Conservation (phyloP, 495 filamentous ascomycete species). For the Usnea hakonensis region DNA sequence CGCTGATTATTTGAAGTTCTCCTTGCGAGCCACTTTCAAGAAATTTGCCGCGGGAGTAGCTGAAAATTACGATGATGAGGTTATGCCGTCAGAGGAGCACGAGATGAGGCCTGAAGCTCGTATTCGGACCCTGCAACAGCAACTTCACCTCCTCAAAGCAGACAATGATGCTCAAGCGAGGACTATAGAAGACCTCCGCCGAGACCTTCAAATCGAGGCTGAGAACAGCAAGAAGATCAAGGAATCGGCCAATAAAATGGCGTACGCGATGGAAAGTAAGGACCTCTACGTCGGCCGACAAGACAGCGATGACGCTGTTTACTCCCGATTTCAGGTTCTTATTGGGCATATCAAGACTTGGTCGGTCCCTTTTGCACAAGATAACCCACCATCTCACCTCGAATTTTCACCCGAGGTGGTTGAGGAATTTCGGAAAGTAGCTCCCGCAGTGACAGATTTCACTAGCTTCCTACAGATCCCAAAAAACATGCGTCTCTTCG, state of each 20-base stretch:
- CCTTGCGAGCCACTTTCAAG: not conserved
- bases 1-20: not conserved
- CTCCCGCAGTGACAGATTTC: conserved; percentile 16
- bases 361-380: conserved; percentile 19
- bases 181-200: conserved; percentile 4
- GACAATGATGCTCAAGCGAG: not conserved
- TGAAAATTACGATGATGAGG: not conserved
- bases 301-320: conserved; percentile 15
- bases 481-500: conserved; percentile 21
- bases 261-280: conserved; percentile 22
- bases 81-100: not conserved
- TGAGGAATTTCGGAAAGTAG: conserved; percentile 8
- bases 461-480: conserved; percentile 13
- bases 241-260: conserved; percentile 15
- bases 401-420: not conserved
- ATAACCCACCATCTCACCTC: not conserved
- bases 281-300: conserved; percentile 22
- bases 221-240: conserved; percentile 16
- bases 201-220: conserved; percentile 1
- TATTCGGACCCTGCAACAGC: no score
- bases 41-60: not conserved
- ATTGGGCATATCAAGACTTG: conserved; percentile 24
- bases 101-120: not conserved
- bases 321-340: conserved; percentile 12
- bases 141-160: not conserved